Evolutionary conservation across 129 eudicot species (phyloP), one percentile per base, ranked within the genome.

Genomic region (Dittrichia graveolens): DNA sequence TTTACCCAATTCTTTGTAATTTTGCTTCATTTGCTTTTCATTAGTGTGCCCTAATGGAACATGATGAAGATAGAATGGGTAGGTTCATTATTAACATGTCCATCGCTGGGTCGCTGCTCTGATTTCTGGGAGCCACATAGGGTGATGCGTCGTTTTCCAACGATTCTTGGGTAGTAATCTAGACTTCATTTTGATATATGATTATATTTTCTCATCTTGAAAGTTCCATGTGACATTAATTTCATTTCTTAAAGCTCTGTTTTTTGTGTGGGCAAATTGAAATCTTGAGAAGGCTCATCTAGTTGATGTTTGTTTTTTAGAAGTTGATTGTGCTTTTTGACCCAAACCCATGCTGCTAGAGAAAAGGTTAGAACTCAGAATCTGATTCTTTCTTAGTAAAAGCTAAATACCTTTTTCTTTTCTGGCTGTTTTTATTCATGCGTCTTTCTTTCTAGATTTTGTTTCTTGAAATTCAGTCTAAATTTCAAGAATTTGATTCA

Each of bases 61-160:
- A 82, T 81, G 84, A 75, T 67, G 84, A 79, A 60, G 81, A 71
- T 71, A 66, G 60, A 64, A 61, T 53, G 78, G 83, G 73, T 55
- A 12, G 56, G 68, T 75, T 67, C 52, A 55, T 79, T 63, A 74
- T 63, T 80, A 71, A 79, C 87, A 79, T 86, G 89, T 68, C 87
- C 70, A 67, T 84, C 82, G 18, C 35, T 71, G 69, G 75, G 40
- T 76, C 41, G 69, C 24, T 70, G 81, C 79, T 75, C 40, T 66
- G 82, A 57, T 71, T 79, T 82, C 72, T 59, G 79, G 76, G 79
- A 84, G 82, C 78, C 82, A 78, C 85, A 81, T 65, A 63, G 15
- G 31, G 42, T 57, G 81, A 71, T 35, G 47, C 67, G 91, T 84
- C 84, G 10, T 77, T 86, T 64, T 86, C 91, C 0, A 62, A 53